These are phyloP conservation scores for Cyclocybe aegerita DNA, from an alignment of 768 basidiomycete genomes.

Conservation along the genomic window DNA sequence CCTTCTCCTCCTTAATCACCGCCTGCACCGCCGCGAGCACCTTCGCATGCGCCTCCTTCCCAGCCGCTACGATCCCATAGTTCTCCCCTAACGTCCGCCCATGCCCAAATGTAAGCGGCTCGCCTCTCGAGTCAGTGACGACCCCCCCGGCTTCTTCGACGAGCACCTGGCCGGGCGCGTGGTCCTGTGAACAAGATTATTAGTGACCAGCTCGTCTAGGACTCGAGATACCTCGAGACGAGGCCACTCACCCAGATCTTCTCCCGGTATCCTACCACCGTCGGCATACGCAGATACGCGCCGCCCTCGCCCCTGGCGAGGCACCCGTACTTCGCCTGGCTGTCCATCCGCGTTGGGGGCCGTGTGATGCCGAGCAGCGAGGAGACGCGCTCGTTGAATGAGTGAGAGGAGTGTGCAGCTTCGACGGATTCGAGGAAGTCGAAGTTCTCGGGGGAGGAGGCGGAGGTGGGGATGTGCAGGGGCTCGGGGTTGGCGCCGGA, in stretches of 20 bases:
- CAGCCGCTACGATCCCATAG: constrained; percentile 83
- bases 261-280: constrained; percentile 76
- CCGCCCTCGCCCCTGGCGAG: constrained; percentile 86
- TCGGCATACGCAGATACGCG: constrained; percentile 79
- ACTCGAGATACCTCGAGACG: background rate
- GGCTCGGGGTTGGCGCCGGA: constrained; percentile 45
- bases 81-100: constrained; percentile 87
- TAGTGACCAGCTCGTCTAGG: too few species aligned
- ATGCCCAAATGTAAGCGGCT: constrained; percentile 79
- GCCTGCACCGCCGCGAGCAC: constrained; percentile 76
- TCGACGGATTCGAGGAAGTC: constrained; percentile 92
- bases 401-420: constrained; percentile 87
- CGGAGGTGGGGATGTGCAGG: constrained; percentile 52
- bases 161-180: constrained; percentile 83
- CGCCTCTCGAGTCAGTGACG: constrained; percentile 82
- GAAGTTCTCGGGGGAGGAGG: constrained; percentile 45
- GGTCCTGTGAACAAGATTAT: constrained; percentile 55
- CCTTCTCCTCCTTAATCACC: constrained; percentile 39
- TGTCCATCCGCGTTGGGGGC: constrained; percentile 83
- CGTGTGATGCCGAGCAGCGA: constrained; percentile 63
- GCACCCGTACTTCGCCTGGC: constrained; percentile 92
- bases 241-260: constrained; percentile 84
- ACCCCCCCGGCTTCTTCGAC: constrained; percentile 88
- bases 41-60: constrained; percentile 62
- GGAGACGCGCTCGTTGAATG: constrained; percentile 76